Evolutionary conservation across 768 basidiomycete species (phyloP), one percentile per base, ranked within the genome.

Genomic region (Auricularia sp.): DNA sequence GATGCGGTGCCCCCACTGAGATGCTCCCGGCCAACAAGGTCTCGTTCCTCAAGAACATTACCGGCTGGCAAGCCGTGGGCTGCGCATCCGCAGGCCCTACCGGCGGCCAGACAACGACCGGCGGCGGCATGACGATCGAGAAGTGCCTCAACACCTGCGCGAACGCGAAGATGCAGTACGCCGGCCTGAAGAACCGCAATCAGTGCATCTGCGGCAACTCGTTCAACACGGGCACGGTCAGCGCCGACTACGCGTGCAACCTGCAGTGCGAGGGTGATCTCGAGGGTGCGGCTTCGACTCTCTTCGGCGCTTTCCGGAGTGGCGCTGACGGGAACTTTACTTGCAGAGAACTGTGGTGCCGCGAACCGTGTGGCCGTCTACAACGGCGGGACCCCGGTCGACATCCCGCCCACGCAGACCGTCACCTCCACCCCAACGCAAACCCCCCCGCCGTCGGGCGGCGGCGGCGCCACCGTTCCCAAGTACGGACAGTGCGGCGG

Each of bases 111-210:
- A 43, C 34, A 14, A 64, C 62, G 18, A 39, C 61, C 21, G 56
- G 39, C 42, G 56, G 36, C 23, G 56, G 14, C 2, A 63, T 67
- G 62, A 67, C 67, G 18, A 54, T 66, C 60, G 65, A 64, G 29
- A 66, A 63, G 51, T 67, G 67, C 65, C 62, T 66, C 29, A 67
- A 67, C 43, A 64, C 63, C 60, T 67, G 67, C 62, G 61, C 60
- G n/a, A 36, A 53, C 16, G 42, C 44, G 5, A 62, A 62, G 3
- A 61, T 35, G 39, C 39, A 54, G 33, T 67, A 63, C 62, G 67
- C 67, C 12, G 67, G 67, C 7, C 39, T 66, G 36, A 65, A 67
- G 65, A 56, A 61, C 62, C 33, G 53, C 44, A 64, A 64, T 21
- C 35, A 39, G 60, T 67, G 67, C 59, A 51, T 61, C 18, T 67